Evolutionary conservation across 352 stramenopile genomes (phyloP).

Genomic region (Phytophthora lateralis): DNA sequence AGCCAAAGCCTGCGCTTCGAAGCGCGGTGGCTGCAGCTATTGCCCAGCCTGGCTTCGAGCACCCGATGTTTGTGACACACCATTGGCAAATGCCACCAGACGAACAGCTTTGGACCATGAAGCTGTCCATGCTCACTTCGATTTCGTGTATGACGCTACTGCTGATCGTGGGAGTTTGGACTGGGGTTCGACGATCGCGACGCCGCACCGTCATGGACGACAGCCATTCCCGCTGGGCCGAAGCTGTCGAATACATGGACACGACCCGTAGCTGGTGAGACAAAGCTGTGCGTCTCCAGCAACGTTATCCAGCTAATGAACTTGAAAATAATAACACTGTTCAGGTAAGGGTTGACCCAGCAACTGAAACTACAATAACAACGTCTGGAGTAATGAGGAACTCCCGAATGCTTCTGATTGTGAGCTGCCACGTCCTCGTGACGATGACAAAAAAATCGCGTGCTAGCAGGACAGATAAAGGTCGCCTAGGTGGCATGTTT

Average conservation of each 20-base stretch:
- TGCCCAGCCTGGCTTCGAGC: slow-evolving; percentile 11
- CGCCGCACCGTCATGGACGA: slow-evolving; percentile 20
- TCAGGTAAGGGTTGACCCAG: too few relatives aligned
- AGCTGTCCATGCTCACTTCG: slow-evolving; percentile 33
- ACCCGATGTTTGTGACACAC: slow-evolving; percentile 19
- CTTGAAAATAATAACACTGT: too few relatives aligned
- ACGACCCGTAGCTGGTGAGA: slow-evolving; percentile 16
- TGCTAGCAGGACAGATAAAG: too few relatives aligned
- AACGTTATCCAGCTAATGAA: too few relatives aligned
- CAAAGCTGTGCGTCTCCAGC: too few relatives aligned
- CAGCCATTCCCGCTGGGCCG: slow-evolving; percentile 31
- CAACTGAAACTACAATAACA: too few relatives aligned
- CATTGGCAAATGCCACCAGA: slow-evolving; percentile 23
- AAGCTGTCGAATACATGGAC: slow-evolving; percentile 38
- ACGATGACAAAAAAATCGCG: too few relatives aligned
- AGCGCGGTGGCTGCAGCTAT: slow-evolving; percentile 13
- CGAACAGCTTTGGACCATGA: slow-evolving; percentile 34
- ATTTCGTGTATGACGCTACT: slow-evolving; percentile 30
- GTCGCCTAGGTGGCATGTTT: neutral
- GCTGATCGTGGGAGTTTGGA: slow-evolving; percentile 30
- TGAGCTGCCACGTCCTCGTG: too few relatives aligned
- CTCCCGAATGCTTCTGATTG: too few relatives aligned
- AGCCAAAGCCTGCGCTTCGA: slow-evolving; percentile 18
- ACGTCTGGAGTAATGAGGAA: too few relatives aligned
- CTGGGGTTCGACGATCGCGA: slow-evolving; percentile 27